A percentile compares a stretch with the other conserved stretches of the same genome.
Conservation (phyloP, 2,329 filamentous ascomycete genomes). For the Curvularia hawaiiensis region DNA sequence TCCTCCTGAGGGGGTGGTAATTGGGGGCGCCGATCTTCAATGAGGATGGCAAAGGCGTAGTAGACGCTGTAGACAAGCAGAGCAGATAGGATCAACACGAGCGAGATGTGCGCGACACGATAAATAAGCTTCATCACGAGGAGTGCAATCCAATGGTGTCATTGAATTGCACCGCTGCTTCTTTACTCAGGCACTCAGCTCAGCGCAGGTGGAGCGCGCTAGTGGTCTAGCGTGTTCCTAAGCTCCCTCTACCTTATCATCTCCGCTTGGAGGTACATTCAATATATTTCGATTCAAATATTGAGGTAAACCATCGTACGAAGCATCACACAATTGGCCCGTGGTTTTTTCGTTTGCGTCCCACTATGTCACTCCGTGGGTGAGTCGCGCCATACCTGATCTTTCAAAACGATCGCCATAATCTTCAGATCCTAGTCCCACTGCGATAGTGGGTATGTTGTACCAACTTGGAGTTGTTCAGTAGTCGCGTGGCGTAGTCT, state of each 20-base stretch:
- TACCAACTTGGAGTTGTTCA: too few relatives aligned
- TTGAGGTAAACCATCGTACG: not conserved
- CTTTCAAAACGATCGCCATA: not conserved
- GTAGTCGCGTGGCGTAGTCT: too few relatives aligned
- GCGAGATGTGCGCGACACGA: conserved; percentile 9
- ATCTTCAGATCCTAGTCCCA: not conserved
- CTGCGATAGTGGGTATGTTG: not conserved
- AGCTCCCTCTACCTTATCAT: conserved; percentile 1
- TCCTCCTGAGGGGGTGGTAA: not conserved
- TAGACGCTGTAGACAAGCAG: conserved; percentile 13
- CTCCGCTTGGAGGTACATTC: not conserved
- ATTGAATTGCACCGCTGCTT: not conserved
- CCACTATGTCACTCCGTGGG: too few relatives aligned
- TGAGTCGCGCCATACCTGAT: not conserved
- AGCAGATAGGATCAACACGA: conserved; percentile 6
- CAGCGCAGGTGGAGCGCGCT: conserved; percentile 10
- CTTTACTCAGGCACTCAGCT: not conserved
- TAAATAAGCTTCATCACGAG: conserved; percentile 7
- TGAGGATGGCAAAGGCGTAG: conserved; percentile 10
- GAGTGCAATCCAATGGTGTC: not conserved
- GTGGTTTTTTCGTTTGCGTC: not conserved
- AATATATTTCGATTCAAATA: not conserved
- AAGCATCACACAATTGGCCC: not conserved
- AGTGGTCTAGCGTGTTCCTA: conserved; percentile 3
- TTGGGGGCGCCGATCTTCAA: conserved; percentile 3